Percentiles rank a stretch among this genome's conserved stretches.
phyloP scores from a whole-genome alignment of 1,284 basidiomycete genomes.

The Lentinula novae-zelandiae region DNA sequence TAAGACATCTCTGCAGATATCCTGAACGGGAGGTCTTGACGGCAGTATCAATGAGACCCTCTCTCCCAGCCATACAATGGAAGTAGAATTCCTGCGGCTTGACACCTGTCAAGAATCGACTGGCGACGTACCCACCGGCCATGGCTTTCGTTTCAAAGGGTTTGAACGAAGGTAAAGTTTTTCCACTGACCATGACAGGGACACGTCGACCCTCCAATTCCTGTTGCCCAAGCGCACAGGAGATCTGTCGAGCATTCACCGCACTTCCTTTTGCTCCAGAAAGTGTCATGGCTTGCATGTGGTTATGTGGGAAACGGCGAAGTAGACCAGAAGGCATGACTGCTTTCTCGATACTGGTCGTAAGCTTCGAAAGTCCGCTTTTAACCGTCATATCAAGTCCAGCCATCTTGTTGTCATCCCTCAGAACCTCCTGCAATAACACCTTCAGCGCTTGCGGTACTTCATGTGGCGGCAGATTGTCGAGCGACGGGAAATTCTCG shows the following conservation, averaged over 20 bases:
- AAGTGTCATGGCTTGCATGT: conserved; percentile 99
- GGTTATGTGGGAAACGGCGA: conserved; percentile 95
- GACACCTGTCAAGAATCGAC: conserved; percentile 98
- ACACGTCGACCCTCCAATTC: conserved; percentile 98
- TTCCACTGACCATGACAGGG: conserved; percentile 98
- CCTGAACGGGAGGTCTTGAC: conserved; percentile 99
- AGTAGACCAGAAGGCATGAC: conserved; percentile 88
- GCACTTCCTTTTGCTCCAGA: conserved; percentile 98
- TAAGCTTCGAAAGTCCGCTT: conserved; percentile 79
- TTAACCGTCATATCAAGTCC: conserved; percentile 93
- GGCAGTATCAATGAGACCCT: conserved; percentile 98
- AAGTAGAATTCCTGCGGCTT: conserved; percentile 99
- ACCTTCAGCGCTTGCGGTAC: conserved; percentile 47
- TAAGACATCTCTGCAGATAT: conserved; percentile 96
- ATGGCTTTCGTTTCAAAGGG: conserved; percentile 96
- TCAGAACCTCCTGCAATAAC: conserved; percentile 91
- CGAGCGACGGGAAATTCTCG: conserved; percentile 81
- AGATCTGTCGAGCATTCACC: conserved; percentile 98
- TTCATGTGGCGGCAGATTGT: conserved; percentile 44
- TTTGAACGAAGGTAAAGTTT: conserved; percentile 97
- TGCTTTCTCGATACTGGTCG: conserved; percentile 86
- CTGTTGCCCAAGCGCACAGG: conserved; percentile 95
- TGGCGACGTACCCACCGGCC: conserved; percentile 99
- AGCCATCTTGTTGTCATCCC: conserved; percentile 97
- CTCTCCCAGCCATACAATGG: conserved; percentile 99